Evolutionary conservation across 805 yeast genomes (phyloP).

Genomic region (Kuraishia molischiana): DNA sequence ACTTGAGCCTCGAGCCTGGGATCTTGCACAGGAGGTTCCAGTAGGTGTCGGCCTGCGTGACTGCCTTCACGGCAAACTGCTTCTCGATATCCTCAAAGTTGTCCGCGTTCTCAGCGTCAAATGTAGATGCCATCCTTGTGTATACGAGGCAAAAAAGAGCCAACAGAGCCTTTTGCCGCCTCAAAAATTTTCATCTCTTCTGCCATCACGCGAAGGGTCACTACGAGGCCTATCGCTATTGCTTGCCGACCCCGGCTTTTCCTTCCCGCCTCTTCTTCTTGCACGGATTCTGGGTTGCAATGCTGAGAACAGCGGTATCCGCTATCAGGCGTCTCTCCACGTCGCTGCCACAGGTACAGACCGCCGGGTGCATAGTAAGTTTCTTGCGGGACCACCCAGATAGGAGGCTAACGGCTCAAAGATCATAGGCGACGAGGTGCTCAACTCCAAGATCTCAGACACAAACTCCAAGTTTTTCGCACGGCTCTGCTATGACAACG

Average conservation of each 20-base stretch:
- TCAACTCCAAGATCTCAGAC: constrained; percentile 77
- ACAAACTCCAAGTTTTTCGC: constrained; percentile 71
- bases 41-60: constrained; percentile 89
- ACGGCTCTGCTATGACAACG: constrained; percentile 53
- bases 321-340: background rate
- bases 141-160: too few species aligned
- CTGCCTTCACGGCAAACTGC: constrained; percentile 98
- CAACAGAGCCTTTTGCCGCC: too few species aligned
- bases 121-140: too few species aligned
- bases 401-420: background rate
- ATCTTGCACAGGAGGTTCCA: constrained; percentile 70
- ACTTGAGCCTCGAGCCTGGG: constrained; percentile 70
- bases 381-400: background rate
- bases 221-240: too few species aligned
- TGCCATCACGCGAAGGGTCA: too few species aligned
- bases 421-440: constrained; percentile 81
- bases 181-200: too few species aligned
- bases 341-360: constrained; percentile 8
- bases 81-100: constrained; percentile 92
- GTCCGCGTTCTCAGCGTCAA: constrained; percentile 86
- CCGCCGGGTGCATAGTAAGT: constrained; percentile 33
- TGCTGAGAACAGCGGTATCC: background rate
- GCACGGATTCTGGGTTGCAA: too few species aligned
- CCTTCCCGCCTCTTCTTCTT: too few species aligned
- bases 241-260: too few species aligned